Conservation (phyloP, 73 alveolate species). For the Paramecium sonneborni region DNA sequence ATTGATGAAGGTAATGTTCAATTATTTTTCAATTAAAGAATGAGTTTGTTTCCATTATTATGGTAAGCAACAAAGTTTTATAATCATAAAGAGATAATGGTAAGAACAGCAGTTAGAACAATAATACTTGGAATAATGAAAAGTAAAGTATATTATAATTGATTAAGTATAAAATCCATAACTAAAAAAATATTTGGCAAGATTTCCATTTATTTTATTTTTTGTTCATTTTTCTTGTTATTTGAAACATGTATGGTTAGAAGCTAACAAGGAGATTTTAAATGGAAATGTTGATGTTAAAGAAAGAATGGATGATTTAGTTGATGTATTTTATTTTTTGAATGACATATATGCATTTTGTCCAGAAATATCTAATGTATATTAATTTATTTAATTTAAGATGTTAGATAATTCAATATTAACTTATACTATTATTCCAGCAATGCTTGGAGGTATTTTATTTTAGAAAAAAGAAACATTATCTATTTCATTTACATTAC, state of each 20-base stretch:
- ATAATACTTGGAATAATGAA: constrained; percentile 71
- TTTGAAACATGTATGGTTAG: constrained; percentile 39
- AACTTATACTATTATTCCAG: neutral
- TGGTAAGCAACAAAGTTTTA: constrained; percentile 69
- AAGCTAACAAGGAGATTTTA: neutral
- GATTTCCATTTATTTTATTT: constrained; percentile 31
- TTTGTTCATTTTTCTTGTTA: constrained; percentile 24
- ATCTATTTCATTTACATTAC: neutral
- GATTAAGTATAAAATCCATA: neutral
- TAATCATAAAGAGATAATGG: constrained; percentile 79
- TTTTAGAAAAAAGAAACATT: constrained; percentile 3
- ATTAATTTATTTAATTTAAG: neutral
- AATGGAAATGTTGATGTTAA: neutral
- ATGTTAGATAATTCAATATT: constrained; percentile 45
- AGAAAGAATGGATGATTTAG: constrained; percentile 26
- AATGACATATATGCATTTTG: constrained; percentile 17
- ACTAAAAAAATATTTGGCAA: neutral
- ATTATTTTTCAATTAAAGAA: constrained; percentile 68
- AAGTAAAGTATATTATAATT: neutral
- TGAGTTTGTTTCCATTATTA: constrained; percentile 68
- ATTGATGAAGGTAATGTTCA: constrained; percentile 63
- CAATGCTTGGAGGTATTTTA: constrained; percentile 36
- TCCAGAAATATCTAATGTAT: neutral
- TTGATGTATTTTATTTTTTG: constrained; percentile 33
- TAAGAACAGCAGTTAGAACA: constrained; percentile 72